Evolutionary conservation across 2,329 filamentous ascomycete genomes (phyloP).

Genomic region (Pseudocercospora fijiensis): DNA sequence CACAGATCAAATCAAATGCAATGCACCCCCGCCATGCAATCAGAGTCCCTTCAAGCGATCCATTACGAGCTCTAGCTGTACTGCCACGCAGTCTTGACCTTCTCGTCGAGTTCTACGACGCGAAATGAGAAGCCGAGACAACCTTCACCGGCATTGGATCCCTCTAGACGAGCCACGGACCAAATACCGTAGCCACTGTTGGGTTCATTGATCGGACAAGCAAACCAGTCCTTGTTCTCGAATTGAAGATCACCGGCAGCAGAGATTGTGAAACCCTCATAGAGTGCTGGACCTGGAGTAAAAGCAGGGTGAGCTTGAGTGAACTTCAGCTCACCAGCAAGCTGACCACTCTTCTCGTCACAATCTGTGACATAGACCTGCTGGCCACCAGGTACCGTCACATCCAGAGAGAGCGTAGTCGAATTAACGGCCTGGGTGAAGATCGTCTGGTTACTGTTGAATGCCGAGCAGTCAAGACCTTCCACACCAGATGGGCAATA

Average conservation of each 20-base stretch:
- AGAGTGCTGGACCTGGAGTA: conserved; percentile 27
- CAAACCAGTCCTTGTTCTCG: conserved; percentile 16
- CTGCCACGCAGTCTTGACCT: conserved; percentile 12
- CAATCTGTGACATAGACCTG: conserved; percentile 33
- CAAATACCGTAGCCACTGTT: conserved; percentile 9
- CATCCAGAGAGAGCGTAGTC: conserved; percentile 24
- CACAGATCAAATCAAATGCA: not conserved
- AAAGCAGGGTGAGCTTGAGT: conserved; percentile 32
- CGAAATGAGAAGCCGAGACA: conserved; percentile 15
- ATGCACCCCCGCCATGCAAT: not conserved
- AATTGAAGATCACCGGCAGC: conserved; percentile 16
- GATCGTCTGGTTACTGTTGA: conserved; percentile 24
- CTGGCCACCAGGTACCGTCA: conserved; percentile 35
- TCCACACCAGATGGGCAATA: conserved; percentile 30
- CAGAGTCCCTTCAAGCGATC: not conserved
- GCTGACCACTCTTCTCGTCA: conserved; percentile 13
- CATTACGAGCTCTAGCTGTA: not conserved
- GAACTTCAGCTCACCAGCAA: conserved; percentile 33
- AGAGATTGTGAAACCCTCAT: conserved; percentile 26
- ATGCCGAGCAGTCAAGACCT: conserved; percentile 3
- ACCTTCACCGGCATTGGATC: not conserved
- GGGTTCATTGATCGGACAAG: conserved; percentile 7
- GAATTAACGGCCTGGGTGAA: conserved; percentile 28
- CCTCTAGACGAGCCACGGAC: conserved; percentile 5
- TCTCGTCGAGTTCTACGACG: not conserved